Conservation (phyloP, 768 basidiomycete species). For the Termitomyces sp. region DNA sequence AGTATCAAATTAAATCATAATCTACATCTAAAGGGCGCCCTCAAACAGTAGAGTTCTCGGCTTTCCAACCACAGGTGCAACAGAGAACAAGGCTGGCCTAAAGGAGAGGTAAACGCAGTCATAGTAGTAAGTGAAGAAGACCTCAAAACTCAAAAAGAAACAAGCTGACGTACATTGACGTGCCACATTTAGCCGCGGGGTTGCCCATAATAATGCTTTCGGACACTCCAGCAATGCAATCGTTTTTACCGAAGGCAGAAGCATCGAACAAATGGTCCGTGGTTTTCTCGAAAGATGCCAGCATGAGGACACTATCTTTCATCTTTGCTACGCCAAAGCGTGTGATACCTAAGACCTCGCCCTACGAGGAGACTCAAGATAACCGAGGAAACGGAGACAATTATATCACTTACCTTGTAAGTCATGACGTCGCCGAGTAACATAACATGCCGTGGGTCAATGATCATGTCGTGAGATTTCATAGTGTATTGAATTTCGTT, state of each 20-base stretch:
- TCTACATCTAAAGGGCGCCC: slow-evolving; percentile 28
- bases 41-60: slow-evolving; percentile 47
- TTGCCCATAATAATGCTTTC: slow-evolving; percentile 99
- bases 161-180: slow-evolving; percentile 65
- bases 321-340: slow-evolving; percentile 99
- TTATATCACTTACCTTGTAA: slow-evolving; percentile 63
- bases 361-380: slow-evolving; percentile 37
- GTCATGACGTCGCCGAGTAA: slow-evolving; percentile 97
- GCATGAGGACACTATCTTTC: slow-evolving; percentile 99
- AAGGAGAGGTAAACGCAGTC: background rate
- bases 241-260: slow-evolving; percentile 91
- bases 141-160: background rate
- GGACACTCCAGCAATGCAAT: slow-evolving; percentile 92
- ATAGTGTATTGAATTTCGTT: slow-evolving; percentile 98
- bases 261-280: slow-evolving; percentile 99
- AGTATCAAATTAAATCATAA: slow-evolving; percentile 4
- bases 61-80: slow-evolving; percentile 39
- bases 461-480: slow-evolving; percentile 96
- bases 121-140: slow-evolving; percentile 1
- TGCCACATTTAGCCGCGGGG: slow-evolving; percentile 89
- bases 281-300: slow-evolving; percentile 99
- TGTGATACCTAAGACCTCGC: slow-evolving; percentile 96
- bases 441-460: slow-evolving; percentile 98
- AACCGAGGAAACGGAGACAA: background rate
- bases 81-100: slow-evolving; percentile 47